These are phyloP conservation scores for Rhizoctonia solani DNA, from an alignment of 1,284 basidiomycete species.

Conservation along the genomic window DNA sequence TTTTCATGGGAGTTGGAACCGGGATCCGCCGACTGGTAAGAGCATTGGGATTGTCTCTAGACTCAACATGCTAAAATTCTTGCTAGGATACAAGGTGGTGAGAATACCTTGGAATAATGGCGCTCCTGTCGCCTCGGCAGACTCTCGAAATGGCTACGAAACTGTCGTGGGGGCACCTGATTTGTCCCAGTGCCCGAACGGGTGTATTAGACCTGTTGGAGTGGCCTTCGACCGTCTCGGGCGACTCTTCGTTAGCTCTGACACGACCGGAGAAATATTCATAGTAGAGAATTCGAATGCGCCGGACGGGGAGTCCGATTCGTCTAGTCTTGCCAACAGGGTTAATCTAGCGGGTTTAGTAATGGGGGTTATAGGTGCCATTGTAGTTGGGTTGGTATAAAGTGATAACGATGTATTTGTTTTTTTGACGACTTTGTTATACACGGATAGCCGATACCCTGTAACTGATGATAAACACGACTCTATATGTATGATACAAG, in stretches of 20 bases:
- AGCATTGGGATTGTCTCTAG: neutral
- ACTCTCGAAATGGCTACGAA: slow-evolving; percentile 7
- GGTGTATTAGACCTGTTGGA: slow-evolving; percentile 31
- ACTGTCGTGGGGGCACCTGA: slow-evolving; percentile 10
- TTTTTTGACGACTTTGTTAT: no score
- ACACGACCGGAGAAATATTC: slow-evolving; percentile 29
- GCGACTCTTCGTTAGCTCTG: slow-evolving; percentile 30
- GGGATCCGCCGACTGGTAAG: slow-evolving; percentile 20
- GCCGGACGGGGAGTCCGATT: neutral
- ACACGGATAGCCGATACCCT: no score
- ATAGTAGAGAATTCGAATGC: slow-evolving; percentile 9
- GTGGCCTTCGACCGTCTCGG: slow-evolving; percentile 30
- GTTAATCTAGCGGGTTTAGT: neutral
- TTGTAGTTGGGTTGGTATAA: neutral
- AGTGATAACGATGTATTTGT: no score
- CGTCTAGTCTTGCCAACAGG: neutral
- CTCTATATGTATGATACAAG: no score
- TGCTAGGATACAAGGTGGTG: slow-evolving; percentile 7
- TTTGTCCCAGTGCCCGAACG: slow-evolving; percentile 2
- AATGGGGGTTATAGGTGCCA: neutral
- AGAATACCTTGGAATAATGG: neutral
- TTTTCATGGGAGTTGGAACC: slow-evolving; percentile 33
- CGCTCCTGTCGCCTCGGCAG: neutral
- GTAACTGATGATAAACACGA: neutral
- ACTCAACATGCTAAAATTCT: neutral